Evolutionary conservation across 2,329 filamentous ascomycete genomes (phyloP), one percentile per base, ranked within the genome.

Genomic region (Knoxdaviesia capensis): DNA sequence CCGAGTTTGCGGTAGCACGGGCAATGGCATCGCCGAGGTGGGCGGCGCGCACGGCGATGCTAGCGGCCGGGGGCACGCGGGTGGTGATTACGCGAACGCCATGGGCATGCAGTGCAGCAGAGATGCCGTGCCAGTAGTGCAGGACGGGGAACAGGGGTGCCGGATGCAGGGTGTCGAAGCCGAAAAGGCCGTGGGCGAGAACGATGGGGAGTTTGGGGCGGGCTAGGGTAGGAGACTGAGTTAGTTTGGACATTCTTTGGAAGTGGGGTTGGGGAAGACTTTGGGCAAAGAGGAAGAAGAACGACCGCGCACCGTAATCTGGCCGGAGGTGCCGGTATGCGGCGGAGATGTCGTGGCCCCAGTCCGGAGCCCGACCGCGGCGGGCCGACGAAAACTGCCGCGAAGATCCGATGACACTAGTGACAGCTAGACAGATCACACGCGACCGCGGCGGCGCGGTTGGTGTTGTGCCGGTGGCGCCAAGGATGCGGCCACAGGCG

Each of bases 81-180:
- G 74, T 63, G 1, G 69, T 71, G 45, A 77, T 67, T 41, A 79
- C 71, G 47, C 66, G 59, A 7, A 67, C 60, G 38, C 65, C 65
- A 44, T 71, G 68, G 6, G 65, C 62, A 6, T 50, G 55, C 38
- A 80, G 61, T 8, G 71, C 74, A 11, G 74, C 65, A 28, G 63
- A 63, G 48, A 80, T 79, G 41, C 75, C 74, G 47, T 68, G 66
- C 75, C 75, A 80, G 59, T 80, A 78, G 38, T 71, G 65, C 34
- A 77, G 63, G 2, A 66, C 55, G 1, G 73, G 72, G 3, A 77
- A 57, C 48, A 62, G 60, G 1, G 65, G 60, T 8, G 60, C 62
- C 10, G 75, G 52, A 34, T 58, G 60, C 28, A 79, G 59, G 52
- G 76, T 67, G 34, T 70, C 64, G 53, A 78, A 80, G 50, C 75